A percentile compares a stretch with the other conserved stretches of the same genome.
These are phyloP conservation scores for Pythium monospermum DNA, from an alignment of 352 stramenopile species.

Conservation along the genomic window DNA sequence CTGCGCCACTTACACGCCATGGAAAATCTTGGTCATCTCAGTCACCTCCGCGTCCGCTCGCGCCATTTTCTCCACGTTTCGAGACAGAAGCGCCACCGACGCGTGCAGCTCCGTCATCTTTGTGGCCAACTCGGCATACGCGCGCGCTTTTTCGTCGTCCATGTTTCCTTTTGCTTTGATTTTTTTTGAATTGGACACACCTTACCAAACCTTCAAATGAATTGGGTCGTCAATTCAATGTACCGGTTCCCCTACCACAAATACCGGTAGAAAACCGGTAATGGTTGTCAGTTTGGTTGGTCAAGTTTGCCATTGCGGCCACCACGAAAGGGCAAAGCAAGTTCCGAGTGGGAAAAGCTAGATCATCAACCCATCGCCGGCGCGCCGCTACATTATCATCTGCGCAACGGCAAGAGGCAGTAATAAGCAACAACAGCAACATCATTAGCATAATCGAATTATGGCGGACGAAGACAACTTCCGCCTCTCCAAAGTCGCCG, in stretches of 20 bases:
- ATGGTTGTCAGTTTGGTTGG: slow-evolving; percentile 22
- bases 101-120: slow-evolving; percentile 77
- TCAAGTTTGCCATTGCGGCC: slow-evolving; percentile 9
- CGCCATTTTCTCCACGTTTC: slow-evolving; percentile 76
- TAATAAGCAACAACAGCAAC: too few species aligned
- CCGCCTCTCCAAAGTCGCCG: slow-evolving; percentile 66
- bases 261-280: slow-evolving; percentile 6
- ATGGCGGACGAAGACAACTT: slow-evolving; percentile 68
- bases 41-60: slow-evolving; percentile 61
- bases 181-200: not conserved
- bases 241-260: not conserved
- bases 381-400: too few species aligned
- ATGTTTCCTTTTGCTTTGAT: slow-evolving; percentile 21
- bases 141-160: slow-evolving; percentile 65
- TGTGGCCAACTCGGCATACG: slow-evolving; percentile 59
- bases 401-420: too few species aligned
- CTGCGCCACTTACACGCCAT: slow-evolving; percentile 47
- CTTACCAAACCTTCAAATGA: slow-evolving; percentile 9
- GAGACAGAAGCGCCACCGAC: slow-evolving; percentile 56
- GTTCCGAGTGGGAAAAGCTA: not conserved
- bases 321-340: slow-evolving; percentile 4
- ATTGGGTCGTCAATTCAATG: slow-evolving; percentile 10
- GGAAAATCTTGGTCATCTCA: slow-evolving; percentile 72
- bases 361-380: slow-evolving; percentile 9
- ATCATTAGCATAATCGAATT: not conserved